These are phyloP conservation scores for Calonectria crousiana DNA, from an alignment of 2,329 filamentous ascomycete genomes.

Conservation along the genomic window DNA sequence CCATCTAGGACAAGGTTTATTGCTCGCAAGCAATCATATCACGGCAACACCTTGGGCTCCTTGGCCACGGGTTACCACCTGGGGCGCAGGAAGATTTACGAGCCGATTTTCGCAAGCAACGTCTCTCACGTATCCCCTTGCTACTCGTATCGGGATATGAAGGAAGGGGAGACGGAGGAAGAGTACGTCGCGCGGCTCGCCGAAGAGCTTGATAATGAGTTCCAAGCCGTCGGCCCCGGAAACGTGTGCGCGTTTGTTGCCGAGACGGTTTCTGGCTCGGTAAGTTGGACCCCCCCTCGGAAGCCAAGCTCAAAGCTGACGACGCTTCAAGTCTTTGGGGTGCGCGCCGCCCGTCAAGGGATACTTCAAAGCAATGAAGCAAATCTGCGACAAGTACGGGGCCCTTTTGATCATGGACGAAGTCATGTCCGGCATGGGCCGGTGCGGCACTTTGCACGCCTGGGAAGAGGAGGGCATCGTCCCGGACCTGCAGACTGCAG, in stretches of 20 bases:
- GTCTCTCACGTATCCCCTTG: conserved; percentile 46
- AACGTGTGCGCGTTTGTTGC: conserved; percentile 38
- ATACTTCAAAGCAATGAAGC: conserved; percentile 65
- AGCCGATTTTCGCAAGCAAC: conserved; percentile 38
- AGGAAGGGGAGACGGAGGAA: conserved; percentile 47
- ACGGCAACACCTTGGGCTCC: conserved; percentile 35
- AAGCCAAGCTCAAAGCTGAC: conserved; percentile 32
- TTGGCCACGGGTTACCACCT: conserved; percentile 27
- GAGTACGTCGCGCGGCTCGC: conserved; percentile 35
- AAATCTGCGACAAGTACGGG: conserved; percentile 67
- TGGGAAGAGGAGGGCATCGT: conserved; percentile 68
- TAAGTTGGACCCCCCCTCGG: not conserved
- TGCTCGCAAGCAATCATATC: conserved; percentile 33
- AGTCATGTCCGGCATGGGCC: conserved; percentile 78
- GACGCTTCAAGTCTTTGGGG: conserved; percentile 26
- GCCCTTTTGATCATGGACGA: conserved; percentile 68
- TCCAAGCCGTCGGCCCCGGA: conserved; percentile 25
- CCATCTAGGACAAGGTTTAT: conserved; percentile 31
- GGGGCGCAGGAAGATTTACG: conserved; percentile 42
- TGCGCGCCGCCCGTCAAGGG: conserved; percentile 47
- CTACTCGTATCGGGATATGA: conserved; percentile 41
- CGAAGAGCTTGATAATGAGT: conserved; percentile 34
- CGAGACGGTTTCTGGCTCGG: conserved; percentile 37
- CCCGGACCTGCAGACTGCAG: conserved; percentile 75
- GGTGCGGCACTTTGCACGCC: conserved; percentile 71